These are phyloP conservation scores for Plasmodium coatneyi DNA, from an alignment of 169 alveolate genomes.

Conservation along the genomic window DNA sequence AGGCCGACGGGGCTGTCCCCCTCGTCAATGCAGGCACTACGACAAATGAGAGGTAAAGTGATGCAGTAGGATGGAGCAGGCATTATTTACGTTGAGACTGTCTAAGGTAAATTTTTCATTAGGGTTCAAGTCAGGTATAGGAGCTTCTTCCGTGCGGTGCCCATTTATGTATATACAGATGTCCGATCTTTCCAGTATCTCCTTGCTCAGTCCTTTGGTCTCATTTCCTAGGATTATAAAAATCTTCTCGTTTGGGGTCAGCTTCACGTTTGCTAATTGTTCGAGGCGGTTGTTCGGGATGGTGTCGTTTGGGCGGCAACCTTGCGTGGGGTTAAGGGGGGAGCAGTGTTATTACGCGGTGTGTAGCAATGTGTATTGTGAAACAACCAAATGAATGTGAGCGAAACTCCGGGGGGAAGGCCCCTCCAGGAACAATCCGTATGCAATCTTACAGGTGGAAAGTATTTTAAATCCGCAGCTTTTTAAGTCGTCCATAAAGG, in stretches of 20 bases:
- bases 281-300: neutral
- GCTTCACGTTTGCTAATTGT: constrained; percentile 8
- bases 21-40: neutral
- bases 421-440: neutral
- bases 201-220: constrained; percentile 36
- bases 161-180: constrained; percentile 32
- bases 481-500: neutral
- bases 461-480: neutral
- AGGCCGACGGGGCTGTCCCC: neutral
- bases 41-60: neutral
- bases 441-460: neutral
- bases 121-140: neutral
- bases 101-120: constrained; percentile 3
- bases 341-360: neutral
- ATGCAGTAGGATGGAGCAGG: constrained; percentile 19
- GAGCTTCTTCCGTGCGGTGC: neutral
- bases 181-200: constrained; percentile 24
- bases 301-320: constrained; percentile 5
- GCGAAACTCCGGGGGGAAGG: neutral
- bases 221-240: constrained; percentile 49
- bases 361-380: neutral
- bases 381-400: neutral
- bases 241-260: constrained; percentile 1
- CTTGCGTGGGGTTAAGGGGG: neutral
- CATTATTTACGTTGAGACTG: constrained; percentile 65